Evolutionary conservation across 805 yeast genomes (phyloP).

Genomic region (Crinitomyces ghanaensis): DNA sequence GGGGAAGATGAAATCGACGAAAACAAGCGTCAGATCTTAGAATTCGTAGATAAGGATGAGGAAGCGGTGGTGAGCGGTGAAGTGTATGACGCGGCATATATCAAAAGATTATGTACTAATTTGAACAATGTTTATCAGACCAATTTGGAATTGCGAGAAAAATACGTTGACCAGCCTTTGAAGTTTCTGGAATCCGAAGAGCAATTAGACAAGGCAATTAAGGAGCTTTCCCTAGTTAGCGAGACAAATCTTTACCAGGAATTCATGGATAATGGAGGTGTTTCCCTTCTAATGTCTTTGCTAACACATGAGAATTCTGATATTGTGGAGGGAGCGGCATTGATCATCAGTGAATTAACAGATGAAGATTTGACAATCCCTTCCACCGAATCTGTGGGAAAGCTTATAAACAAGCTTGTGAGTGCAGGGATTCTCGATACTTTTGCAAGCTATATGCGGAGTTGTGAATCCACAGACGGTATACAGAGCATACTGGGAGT

Average conservation of each 20-base stretch:
- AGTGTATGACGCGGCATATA: too few species aligned
- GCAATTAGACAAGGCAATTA: constrained; percentile 12
- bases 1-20: too few species aligned
- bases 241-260: constrained; percentile 5
- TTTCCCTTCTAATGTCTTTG: constrained; percentile 8
- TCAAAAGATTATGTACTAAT: too few species aligned
- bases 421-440: constrained; percentile 1
- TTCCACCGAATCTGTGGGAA: neutral
- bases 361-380: constrained; percentile 4
- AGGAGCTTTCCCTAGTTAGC: constrained; percentile 10
- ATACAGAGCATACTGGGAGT: neutral
- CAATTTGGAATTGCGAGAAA: too few species aligned
- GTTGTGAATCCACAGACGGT: too few species aligned
- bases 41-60: too few species aligned
- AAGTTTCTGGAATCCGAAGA: constrained; percentile 19
- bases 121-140: too few species aligned
- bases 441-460: neutral
- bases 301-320: constrained; percentile 15
- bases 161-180: constrained; percentile 15
- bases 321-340: constrained; percentile 8
- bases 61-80: too few species aligned
- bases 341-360: constrained; percentile 9
- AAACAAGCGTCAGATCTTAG: too few species aligned
- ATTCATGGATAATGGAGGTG: constrained; percentile 7
- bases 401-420: neutral